Conservation (phyloP, 2,329 filamentous ascomycete species). For the Scytalidium lignicola region DNA sequence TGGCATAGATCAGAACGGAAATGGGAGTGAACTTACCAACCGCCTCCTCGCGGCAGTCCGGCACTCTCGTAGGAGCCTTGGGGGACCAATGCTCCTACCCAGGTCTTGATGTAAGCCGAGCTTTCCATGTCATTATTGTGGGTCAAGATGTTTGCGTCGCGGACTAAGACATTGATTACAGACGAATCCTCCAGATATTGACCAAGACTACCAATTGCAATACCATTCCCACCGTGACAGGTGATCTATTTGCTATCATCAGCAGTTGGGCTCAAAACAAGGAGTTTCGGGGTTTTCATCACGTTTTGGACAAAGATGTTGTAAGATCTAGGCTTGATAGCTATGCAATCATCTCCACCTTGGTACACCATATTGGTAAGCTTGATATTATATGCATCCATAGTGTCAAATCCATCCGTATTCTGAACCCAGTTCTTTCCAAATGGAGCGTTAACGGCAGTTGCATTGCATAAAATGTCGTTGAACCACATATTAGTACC, state of each 20-base stretch:
- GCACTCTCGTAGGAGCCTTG: slow-evolving; percentile 44
- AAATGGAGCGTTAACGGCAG: slow-evolving; percentile 42
- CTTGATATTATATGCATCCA: slow-evolving; percentile 45
- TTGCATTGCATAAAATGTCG: slow-evolving; percentile 46
- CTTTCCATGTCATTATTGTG: slow-evolving; percentile 43
- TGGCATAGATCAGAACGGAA: background rate
- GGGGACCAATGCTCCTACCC: slow-evolving; percentile 42
- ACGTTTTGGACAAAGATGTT: slow-evolving; percentile 44
- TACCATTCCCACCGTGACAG: slow-evolving; percentile 49
- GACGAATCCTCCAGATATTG: slow-evolving; percentile 50
- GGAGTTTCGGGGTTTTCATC: background rate
- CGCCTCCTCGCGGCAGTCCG: slow-evolving; percentile 43
- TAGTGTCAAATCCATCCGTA: slow-evolving; percentile 53
- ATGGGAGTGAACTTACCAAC: slow-evolving; percentile 32
- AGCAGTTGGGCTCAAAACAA: background rate
- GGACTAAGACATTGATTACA: slow-evolving; percentile 43
- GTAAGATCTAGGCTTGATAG: slow-evolving; percentile 51
- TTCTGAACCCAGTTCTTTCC: slow-evolving; percentile 53
- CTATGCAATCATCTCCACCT: slow-evolving; percentile 53
- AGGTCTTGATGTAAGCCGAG: slow-evolving; percentile 51
- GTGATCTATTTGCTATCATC: slow-evolving; percentile 23
- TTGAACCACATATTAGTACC: slow-evolving; percentile 47
- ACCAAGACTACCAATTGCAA: slow-evolving; percentile 49
- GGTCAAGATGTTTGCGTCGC: slow-evolving; percentile 39
- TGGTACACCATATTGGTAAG: slow-evolving; percentile 48